Conservation (phyloP, 164 flowering plant genomes). For the Annona squamosa region DNA sequence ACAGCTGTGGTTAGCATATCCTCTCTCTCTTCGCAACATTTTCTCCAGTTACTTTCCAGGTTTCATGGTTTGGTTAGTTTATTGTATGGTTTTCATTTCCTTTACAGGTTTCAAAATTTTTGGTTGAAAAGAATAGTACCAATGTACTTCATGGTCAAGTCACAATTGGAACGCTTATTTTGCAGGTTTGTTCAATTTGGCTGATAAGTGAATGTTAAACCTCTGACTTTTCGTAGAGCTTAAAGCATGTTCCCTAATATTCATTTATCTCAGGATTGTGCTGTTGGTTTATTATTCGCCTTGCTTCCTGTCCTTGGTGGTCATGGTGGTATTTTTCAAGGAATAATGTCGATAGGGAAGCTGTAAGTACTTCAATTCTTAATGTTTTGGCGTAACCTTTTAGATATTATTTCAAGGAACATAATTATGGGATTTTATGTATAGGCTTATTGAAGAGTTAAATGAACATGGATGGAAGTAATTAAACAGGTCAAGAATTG, state of each 20-base stretch:
- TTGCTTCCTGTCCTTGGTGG: conserved; percentile 98
- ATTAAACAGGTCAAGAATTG: no score
- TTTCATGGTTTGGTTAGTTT: neutral
- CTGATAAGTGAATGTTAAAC: neutral
- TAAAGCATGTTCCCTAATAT: neutral
- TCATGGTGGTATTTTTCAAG: conserved; percentile 65
- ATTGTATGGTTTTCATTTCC: conserved; percentile 6
- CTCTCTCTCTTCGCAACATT: conserved; percentile 1
- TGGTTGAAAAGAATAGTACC: conserved; percentile 56
- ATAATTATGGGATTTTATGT: neutral
- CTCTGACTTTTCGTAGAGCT: no score
- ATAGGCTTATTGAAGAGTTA: no score
- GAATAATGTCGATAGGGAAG: conserved; percentile 77
- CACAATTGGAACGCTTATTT: conserved; percentile 86
- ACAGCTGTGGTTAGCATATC: conserved; percentile 77
- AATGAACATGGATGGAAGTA: no score
- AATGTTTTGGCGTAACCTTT: neutral
- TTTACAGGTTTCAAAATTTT: conserved; percentile 74
- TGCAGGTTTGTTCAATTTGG: conserved; percentile 51
- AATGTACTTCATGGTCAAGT: conserved; percentile 91
- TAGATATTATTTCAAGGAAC: no score
- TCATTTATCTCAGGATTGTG: conserved; percentile 74
- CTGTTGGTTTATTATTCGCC: conserved; percentile 94
- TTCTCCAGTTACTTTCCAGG: neutral
- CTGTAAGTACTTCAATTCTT: conserved; percentile 43